phyloP scores from a whole-genome alignment of 169 alveolate species.

The Miamiensis avidus region DNA sequence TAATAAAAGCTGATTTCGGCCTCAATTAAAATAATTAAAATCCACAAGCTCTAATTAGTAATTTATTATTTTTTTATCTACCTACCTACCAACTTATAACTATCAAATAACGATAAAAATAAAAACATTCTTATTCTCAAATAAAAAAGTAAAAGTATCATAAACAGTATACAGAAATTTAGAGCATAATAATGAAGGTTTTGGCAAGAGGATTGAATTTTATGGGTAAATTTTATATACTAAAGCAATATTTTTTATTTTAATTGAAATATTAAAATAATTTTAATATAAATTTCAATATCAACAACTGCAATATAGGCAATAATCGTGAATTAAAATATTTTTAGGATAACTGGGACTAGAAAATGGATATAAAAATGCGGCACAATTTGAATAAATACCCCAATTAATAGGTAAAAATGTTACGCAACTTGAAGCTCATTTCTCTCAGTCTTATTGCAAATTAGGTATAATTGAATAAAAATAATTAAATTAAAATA shows the following conservation, averaged over 20 bases:
- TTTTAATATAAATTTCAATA: too few species aligned
- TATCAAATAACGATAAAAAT: too few species aligned
- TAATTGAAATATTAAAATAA: neutral
- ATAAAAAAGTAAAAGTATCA: too few species aligned
- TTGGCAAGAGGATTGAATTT: conserved; percentile 49
- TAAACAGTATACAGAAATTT: too few species aligned
- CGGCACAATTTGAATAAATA: conserved; percentile 5
- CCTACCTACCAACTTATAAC: too few species aligned
- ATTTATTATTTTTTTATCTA: too few species aligned
- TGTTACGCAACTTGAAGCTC: conserved; percentile 30
- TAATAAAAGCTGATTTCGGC: neutral
- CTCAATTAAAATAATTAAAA: too few species aligned
- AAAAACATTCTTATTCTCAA: neutral
- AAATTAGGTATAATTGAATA: neutral
- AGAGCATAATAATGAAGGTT: conserved; percentile 19
- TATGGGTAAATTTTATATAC: conserved; percentile 22
- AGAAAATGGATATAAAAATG: conserved; percentile 13
- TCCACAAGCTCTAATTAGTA: neutral
- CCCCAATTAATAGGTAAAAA: conserved; percentile 12
- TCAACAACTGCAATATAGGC: neutral
- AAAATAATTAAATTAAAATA: too few species aligned
- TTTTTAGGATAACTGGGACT: conserved; percentile 36
- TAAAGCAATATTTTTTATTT: neutral
- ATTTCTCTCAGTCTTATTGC: conserved; percentile 35
- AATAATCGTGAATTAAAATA: too few species aligned